Base-by-base conservation (phyloP, 768 basidiomycete species). In the Tulasnella sp. region DNA sequence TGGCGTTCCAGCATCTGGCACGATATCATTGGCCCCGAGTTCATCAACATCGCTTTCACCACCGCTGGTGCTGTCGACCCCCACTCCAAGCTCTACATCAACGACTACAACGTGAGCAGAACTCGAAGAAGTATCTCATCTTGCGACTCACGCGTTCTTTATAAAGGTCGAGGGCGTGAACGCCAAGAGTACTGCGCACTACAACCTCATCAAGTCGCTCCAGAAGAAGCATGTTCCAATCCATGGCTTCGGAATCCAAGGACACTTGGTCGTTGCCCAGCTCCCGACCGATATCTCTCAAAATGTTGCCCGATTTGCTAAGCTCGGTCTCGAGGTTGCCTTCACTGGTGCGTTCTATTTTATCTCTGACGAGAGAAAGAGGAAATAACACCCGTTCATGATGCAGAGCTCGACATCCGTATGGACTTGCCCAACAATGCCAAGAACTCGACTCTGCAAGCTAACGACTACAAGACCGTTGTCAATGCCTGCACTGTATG, bases 281-380 rank as follows among this genome's bases (percentile, higher is more conserved):
- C 23, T 75, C 40, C 70, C 70, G 15, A 46, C 16, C 2, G 23
- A 48, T 18, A 82, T 91, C 73, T 84, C 87, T 74, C 82, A 85
- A 3, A 88, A 88, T 78, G 83, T 91, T 77, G 82, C 87, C 79
- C 85, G 86, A 70, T 88, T 91, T 81, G 86, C 88, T 15, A 87
- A 86, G 15, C 87, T 91, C 39, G 90, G 91, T 5, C 84, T 92
- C 67, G 91, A 91, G 80, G 88, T 91, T 37, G 90, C 90, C 18
- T 87, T 92, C 80, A 92, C 91, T 3, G 74, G 74, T 75, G 16
- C 13, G 74, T 44, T 16, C 35, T 4, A 23, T 37, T 15, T 51
- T 10, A 16, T 1, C 4, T 26, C 44, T 26, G n/a, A 37, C n/a
- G 11, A 3, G 46, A 13, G 74, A 51, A 35, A 7, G 35, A 61